A percentile compares a stretch with the other conserved stretches of the same genome.
These are phyloP conservation scores for Angomonas ambiguus DNA, from an alignment of 208 protist species.

Conservation along the genomic window DNA sequence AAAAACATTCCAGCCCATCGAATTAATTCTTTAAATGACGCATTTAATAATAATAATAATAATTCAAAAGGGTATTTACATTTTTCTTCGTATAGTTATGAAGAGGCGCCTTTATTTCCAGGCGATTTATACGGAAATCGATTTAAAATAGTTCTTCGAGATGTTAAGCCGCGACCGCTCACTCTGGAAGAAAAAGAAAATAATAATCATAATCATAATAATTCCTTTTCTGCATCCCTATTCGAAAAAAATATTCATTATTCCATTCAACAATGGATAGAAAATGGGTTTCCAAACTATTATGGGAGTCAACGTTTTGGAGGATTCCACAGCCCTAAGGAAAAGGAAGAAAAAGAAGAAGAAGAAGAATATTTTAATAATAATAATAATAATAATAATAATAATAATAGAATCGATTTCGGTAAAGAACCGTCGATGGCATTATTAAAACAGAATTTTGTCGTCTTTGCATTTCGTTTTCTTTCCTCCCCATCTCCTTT, in stretches of 20 bases:
- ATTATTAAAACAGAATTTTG: neutral
- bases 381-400: constrained; percentile 2
- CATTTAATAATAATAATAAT: neutral
- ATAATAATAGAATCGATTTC: neutral
- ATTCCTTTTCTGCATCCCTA: neutral
- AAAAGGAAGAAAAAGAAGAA: no score
- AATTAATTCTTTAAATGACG: neutral
- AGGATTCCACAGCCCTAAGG: neutral
- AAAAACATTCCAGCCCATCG: neutral
- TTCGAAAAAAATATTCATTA: neutral
- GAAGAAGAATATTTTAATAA: no score
- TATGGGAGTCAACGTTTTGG: neutral
- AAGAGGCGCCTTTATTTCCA: neutral
- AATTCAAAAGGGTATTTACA: neutral
- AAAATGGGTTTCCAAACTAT: neutral
- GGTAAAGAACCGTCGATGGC: neutral
- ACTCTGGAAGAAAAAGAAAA: no score
- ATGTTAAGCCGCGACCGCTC: no score
- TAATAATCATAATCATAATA: neutral
- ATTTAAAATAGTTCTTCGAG: neutral
- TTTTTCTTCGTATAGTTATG: neutral
- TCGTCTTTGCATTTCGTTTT: neutral
- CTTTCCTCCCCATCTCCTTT: no score
- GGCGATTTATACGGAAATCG: neutral
- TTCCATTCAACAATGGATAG: neutral